Conservation (phyloP, 441 rosid species). For the Omphalea diandra region DNA sequence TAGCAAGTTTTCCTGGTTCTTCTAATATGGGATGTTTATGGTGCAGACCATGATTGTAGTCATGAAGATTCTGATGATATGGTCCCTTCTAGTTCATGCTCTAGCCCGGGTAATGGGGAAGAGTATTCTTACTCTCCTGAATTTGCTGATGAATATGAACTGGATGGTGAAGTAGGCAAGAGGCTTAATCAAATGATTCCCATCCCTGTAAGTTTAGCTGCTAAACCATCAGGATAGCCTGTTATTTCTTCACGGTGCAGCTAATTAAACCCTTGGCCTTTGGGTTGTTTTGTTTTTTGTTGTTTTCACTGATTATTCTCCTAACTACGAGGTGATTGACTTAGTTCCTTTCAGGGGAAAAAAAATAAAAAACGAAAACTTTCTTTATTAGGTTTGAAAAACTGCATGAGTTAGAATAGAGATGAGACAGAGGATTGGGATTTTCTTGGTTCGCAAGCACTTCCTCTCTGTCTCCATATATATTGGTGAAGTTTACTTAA, state of each 20-base stretch:
- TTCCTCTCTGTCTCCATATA: neutral
- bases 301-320: neutral
- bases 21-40: slow-evolving; percentile 13
- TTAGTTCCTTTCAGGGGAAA: neutral
- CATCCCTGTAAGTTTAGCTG: slow-evolving; percentile 58
- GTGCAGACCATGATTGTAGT: slow-evolving; percentile 43
- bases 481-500: neutral
- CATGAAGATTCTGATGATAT: slow-evolving; percentile 54
- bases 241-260: neutral
- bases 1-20: neutral
- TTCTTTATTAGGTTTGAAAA: neutral
- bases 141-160: slow-evolving; percentile 39
- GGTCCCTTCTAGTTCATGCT: slow-evolving; percentile 49
- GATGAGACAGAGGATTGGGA: neutral
- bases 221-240: neutral
- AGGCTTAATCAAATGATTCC: slow-evolving; percentile 69
- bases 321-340: neutral
- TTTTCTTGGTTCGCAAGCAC: neutral
- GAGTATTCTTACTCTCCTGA: slow-evolving; percentile 48
- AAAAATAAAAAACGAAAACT: neutral
- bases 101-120: slow-evolving; percentile 48
- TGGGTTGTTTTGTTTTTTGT: neutral
- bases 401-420: neutral
- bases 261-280: neutral
- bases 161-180: slow-evolving; percentile 57